Evolutionary conservation across 352 stramenopile genomes (phyloP), one percentile per base, ranked within the genome.

Genomic region (Sclerospora graminicola): DNA sequence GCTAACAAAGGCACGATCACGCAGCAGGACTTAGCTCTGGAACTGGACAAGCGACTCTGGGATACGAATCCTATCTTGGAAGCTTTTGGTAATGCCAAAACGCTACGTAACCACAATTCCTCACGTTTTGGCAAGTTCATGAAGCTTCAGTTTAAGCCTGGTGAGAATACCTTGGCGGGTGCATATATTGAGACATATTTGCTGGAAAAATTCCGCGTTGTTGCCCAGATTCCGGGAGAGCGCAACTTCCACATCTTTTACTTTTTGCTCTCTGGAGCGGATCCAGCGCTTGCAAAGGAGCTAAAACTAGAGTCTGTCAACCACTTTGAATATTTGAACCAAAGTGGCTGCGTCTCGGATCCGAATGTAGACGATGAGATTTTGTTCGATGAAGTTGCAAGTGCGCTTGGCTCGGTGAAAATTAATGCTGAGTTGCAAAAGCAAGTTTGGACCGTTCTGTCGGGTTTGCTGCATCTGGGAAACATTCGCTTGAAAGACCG

Each of bases 181-280:
- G 82, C 79, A 9, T 89, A 83, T 57, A 83, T 91, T 41, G 79
- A 94, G 60, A 94, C 79, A 60, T 94, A 94, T 43, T 48, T 94
- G 55, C 69, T 94, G 7, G 82, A 94, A 61, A 94, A 90, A 52
- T 95, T 90, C 45, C 80, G 86, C 30, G 80, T 96, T 8, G 79
- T 92, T 13, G 72, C 70, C 36, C 83, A 94, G 53, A 89, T 88
- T 35, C 73, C 72, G 0, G 82, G 77, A 30, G 84, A 94, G 32
- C 80, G 83, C 32, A 95, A 95, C 59, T 95, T 93, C 53, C 84
- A 95, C 57, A 86, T 96, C 44, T 93, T 95, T 34, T 96, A 96
- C 70, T 89, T 92, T 24, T 48, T 96, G 46, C 63, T 94, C 5
- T 69, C 76, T 1, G 80, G 78, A 39, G 82, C 80, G 13, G 61